A percentile compares a stretch with the other conserved stretches of the same genome.
Conservation (phyloP, 2,329 filamentous ascomycete genomes). For the Alternaria longipes region DNA sequence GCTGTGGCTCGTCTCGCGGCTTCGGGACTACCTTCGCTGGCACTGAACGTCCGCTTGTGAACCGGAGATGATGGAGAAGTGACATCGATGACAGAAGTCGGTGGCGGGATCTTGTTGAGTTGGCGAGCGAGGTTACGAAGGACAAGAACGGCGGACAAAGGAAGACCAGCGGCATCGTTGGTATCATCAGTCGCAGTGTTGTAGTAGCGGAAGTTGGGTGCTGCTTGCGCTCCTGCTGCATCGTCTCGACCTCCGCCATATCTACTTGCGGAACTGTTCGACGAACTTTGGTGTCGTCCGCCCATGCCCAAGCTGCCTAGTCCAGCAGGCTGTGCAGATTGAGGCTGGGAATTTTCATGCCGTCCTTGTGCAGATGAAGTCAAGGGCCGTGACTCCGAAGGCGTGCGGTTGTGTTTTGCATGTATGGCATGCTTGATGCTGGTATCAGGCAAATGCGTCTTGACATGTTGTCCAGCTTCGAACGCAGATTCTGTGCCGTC, state of each 20-base stretch:
- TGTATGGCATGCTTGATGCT: conserved; percentile 50
- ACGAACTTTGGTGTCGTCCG: conserved; percentile 26
- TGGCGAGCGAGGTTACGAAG: conserved; percentile 76
- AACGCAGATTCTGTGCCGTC: conserved; percentile 47
- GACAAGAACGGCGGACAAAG: conserved; percentile 79
- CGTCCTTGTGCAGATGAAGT: conserved; percentile 33
- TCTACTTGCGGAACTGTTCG: conserved; percentile 29
- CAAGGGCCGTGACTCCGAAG: conserved; percentile 40
- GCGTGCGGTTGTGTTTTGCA: conserved; percentile 60
- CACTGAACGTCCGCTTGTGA: conserved; percentile 45
- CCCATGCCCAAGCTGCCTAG: conserved; percentile 41
- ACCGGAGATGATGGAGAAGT: conserved; percentile 34
- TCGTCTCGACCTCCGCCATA: conserved; percentile 32
- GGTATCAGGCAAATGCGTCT: conserved; percentile 69
- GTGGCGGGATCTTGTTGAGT: conserved; percentile 50
- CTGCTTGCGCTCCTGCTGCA: conserved; percentile 25
- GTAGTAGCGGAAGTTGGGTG: conserved; percentile 50
- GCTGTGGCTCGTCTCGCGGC: conserved; percentile 33
- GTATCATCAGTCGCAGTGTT: conserved; percentile 61
- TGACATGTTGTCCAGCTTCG: conserved; percentile 70
- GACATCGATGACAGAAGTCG: conserved; percentile 33
- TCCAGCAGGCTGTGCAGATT: conserved; percentile 43
- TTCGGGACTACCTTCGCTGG: conserved; percentile 39
- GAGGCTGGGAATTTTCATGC: conserved; percentile 42
- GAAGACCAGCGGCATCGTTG: conserved; percentile 74